Base-by-base conservation (phyloP, 305 asterid genomes). In the Fraxinus angustifolia region DNA sequence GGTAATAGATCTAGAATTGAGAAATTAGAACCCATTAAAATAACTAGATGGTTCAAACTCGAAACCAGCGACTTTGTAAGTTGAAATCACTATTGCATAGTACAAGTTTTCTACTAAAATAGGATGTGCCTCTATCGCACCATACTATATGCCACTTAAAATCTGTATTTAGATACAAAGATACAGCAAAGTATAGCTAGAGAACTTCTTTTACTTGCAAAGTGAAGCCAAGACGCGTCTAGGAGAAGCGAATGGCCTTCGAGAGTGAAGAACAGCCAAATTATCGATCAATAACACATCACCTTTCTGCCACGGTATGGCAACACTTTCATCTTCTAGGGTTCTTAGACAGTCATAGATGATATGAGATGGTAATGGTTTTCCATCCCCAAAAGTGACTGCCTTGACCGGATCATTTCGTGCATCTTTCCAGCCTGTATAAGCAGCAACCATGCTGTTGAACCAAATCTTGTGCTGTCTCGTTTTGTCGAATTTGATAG, bases 381-480 rank as follows among this genome's bases (percentile, higher is more conserved):
- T 84, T 35, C 97, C 97, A 79, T 93, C 91, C 12, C 99, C 97
- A 33, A 89, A 93, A 33, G 91, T 91, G n/a, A 95, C 94, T 0
- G 98, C 94, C 85, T 91, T 94, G 78, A 83, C 89, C 3, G 98
- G 96, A 75, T 92, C 93, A 40, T 95, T 93, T 30, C 93, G 76
- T 2, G 88, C 87, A 82, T 95, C 97, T 81, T 92, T 87, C 97
- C 99, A 93, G 3, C 97, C 96, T 0, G 93, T 93, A 35, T 93
- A 93, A 40, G 99, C 99, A 78, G 97, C 95, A 81, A 91, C 96
- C 98, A 93, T 92, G 87, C 94, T 91, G 87, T 95, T 95, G 87
- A 95, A 92, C 98, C 99, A 95, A 65, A 83, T 91, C 87, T 95
- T 93, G 45, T 92, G 87, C 77, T 87, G 86, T 81, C 97, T 88